These are phyloP conservation scores for Wallacemonas collosoma DNA, from an alignment of 208 protist genomes.

Conservation along the genomic window DNA sequence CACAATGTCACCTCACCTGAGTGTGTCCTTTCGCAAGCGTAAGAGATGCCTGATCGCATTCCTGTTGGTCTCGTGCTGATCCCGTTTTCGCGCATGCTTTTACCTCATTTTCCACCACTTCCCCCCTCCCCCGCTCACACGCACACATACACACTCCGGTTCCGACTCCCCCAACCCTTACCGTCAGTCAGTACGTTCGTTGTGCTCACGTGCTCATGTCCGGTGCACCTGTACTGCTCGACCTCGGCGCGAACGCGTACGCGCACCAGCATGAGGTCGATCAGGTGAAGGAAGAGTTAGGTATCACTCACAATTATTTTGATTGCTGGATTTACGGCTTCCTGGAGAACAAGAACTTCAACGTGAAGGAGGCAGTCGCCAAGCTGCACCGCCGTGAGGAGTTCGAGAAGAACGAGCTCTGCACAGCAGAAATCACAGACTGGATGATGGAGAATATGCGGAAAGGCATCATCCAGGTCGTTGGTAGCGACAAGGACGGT, in stretches of 20 bases:
- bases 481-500: constrained; percentile 72
- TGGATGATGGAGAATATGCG: constrained; percentile 70
- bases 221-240: constrained; percentile 39
- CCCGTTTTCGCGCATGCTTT: not conserved
- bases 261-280: constrained; percentile 67
- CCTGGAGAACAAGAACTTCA: constrained; percentile 87
- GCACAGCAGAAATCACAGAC: constrained; percentile 59
- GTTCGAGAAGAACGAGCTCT: constrained; percentile 68
- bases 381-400: constrained; percentile 69
- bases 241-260: constrained; percentile 53
- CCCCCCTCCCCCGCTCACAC: not conserved
- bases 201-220: constrained; percentile 18
- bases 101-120: not conserved
- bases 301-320: constrained; percentile 70
- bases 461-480: constrained; percentile 74
- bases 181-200: not conserved
- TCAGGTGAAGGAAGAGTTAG: constrained; percentile 59
- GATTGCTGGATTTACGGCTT: constrained; percentile 88
- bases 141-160: too few species aligned
- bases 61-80: not conserved
- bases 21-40: too few species aligned
- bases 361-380: constrained; percentile 63
- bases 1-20: too few species aligned
- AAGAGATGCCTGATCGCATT: not conserved
- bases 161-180: too few species aligned